Percentiles rank a stretch among this genome's conserved stretches.
Evolutionary conservation across 1,139 yeast genomes (phyloP).

Genomic region (Debaryomycetaceae sp.): DNA sequence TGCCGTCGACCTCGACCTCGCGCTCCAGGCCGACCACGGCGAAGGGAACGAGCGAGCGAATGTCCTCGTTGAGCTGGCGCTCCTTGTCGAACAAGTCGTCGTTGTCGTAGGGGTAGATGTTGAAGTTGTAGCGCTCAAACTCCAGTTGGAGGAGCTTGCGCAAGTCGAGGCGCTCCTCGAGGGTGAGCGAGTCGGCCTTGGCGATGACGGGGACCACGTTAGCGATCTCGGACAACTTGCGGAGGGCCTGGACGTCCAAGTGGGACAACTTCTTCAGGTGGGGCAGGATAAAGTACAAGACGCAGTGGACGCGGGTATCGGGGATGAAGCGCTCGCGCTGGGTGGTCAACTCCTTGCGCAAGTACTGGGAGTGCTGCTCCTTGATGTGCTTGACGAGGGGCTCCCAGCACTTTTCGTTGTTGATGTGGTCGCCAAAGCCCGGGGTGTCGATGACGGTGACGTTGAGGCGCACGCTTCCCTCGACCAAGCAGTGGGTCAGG

Average conservation of each 20-base stretch:
- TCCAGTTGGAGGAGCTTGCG: conserved; percentile 71
- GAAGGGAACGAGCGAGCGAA: conserved; percentile 78
- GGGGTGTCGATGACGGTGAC: conserved; percentile 92
- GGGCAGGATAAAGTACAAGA: conserved; percentile 85
- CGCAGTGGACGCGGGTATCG: conserved; percentile 94
- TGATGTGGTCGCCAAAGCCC: conserved; percentile 94
- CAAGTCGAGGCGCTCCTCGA: conserved; percentile 71
- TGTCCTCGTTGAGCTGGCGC: conserved; percentile 65
- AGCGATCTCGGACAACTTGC: conserved; percentile 78
- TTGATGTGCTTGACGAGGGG: conserved; percentile 90
- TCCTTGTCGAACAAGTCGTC: conserved; percentile 71
- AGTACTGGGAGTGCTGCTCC: conserved; percentile 89
- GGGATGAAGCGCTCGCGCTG: conserved; percentile 76
- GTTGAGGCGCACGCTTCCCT: conserved; percentile 79
- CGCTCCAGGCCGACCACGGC: conserved; percentile 92
- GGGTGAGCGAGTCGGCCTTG: conserved; percentile 79
- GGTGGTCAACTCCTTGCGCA: conserved; percentile 93
- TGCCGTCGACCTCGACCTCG: conserved; percentile 65
- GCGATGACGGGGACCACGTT: conserved; percentile 95
- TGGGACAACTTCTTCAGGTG: conserved; percentile 72
- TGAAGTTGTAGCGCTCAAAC: conserved; percentile 61
- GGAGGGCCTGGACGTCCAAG: conserved; percentile 74
- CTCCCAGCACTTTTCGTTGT: conserved; percentile 95
- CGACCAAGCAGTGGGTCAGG: conserved; percentile 56
- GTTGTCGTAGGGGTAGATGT: conserved; percentile 78